phyloP scores from a whole-genome alignment of 2,329 filamentous ascomycete species.

The Arachnomyces sp. region DNA sequence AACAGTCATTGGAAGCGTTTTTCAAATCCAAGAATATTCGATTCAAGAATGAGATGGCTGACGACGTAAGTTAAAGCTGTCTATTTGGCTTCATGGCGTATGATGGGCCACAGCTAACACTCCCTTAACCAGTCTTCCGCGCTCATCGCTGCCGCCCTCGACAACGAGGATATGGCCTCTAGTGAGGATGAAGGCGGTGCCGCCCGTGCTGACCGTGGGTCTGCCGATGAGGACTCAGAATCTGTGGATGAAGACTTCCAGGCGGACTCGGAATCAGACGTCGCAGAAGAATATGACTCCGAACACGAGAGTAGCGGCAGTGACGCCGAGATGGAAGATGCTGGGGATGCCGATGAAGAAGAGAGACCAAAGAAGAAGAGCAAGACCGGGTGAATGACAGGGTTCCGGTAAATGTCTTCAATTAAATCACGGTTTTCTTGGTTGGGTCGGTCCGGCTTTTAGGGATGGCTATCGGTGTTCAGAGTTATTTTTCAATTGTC shows the following conservation, averaged over 20 bases:
- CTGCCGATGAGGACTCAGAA: slow-evolving; percentile 92
- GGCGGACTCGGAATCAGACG: slow-evolving; percentile 84
- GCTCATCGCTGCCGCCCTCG: slow-evolving; percentile 68
- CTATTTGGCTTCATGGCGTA: not conserved
- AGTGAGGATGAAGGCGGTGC: slow-evolving; percentile 75
- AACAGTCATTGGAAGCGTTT: slow-evolving; percentile 92
- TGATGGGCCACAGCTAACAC: slow-evolving; percentile 18
- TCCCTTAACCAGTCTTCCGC: slow-evolving; percentile 38
- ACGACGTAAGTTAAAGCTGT: slow-evolving; percentile 59
- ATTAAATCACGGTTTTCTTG: too few species aligned
- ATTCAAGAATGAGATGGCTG: slow-evolving; percentile 97
- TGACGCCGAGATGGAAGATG: slow-evolving; percentile 56
- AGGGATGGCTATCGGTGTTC: too few species aligned
- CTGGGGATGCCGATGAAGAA: slow-evolving; percentile 39
- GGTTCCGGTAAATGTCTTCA: too few species aligned
- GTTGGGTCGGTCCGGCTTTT: too few species aligned
- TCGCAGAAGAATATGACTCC: slow-evolving; percentile 92
- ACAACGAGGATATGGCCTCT: slow-evolving; percentile 72
- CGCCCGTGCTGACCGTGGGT: slow-evolving; percentile 67
- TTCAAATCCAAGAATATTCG: slow-evolving; percentile 93
- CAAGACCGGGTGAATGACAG: slow-evolving; percentile 36
- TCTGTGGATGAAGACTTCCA: slow-evolving; percentile 94
- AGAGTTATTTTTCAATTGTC: too few species aligned
- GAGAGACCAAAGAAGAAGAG: slow-evolving; percentile 58
- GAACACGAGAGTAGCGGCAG: slow-evolving; percentile 77